phyloP scores from a whole-genome alignment of 441 rosid species.

The Theobroma grandiflorum region DNA sequence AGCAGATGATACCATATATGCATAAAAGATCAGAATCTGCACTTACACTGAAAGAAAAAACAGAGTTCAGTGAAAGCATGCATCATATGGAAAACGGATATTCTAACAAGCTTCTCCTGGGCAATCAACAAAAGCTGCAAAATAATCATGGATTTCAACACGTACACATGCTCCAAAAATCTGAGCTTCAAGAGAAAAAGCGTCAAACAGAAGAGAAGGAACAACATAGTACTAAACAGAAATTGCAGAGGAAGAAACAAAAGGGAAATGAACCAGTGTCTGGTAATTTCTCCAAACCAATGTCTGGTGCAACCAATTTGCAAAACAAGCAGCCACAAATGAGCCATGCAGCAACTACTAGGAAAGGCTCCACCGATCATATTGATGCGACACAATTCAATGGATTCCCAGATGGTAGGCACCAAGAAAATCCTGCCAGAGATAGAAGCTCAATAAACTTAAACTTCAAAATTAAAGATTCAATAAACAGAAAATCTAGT shows the following conservation, averaged over 20 bases:
- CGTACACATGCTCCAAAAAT: conserved; percentile 30
- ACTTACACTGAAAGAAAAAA: conserved; percentile 32
- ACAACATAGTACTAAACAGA: conserved; percentile 46
- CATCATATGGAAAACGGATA: conserved; percentile 45
- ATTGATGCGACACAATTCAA: conserved; percentile 34
- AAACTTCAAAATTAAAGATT: conserved; percentile 33
- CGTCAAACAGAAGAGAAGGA: conserved; percentile 39
- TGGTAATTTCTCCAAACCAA: conserved; percentile 36
- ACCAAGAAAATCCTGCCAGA: conserved; percentile 33
- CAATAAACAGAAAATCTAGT: conserved; percentile 28
- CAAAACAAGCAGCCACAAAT: conserved; percentile 39
- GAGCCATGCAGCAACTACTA: conserved; percentile 46
- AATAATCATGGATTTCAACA: conserved; percentile 37
- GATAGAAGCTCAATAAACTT: conserved; percentile 31
- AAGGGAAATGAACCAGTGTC: conserved; percentile 37
- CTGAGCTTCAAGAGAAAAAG: conserved; percentile 41
- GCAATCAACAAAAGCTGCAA: conserved; percentile 41
- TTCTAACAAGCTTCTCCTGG: conserved; percentile 33
- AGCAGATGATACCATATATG: conserved; percentile 29
- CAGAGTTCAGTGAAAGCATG: conserved; percentile 31
- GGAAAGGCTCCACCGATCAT: conserved; percentile 40
- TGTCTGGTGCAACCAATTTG: conserved; percentile 34
- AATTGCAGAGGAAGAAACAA: conserved; percentile 43
- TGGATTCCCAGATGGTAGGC: conserved; percentile 32
- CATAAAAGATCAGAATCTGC: conserved; percentile 40